Percentiles rank a stretch among this genome's conserved stretches.
phyloP scores from a whole-genome alignment of 345 rosid genomes.

The Acer campestre region DNA sequence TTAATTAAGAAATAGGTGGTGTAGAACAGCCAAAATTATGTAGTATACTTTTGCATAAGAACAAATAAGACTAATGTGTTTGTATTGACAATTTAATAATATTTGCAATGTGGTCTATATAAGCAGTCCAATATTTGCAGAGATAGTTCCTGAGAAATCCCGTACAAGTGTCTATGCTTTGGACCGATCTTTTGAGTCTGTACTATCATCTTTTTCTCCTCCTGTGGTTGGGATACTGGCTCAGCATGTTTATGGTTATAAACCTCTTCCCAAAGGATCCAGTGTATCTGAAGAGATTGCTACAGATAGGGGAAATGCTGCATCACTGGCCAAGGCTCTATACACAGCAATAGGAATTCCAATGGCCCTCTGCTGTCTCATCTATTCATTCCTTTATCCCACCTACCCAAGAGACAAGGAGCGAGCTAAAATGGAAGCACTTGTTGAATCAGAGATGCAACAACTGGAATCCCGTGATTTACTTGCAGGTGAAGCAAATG shows the following conservation, averaged over 20 bases:
- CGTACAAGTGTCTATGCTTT: conserved; percentile 81
- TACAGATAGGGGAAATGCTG: conserved; percentile 74
- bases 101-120: conserved; percentile 12
- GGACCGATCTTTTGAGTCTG: conserved; percentile 78
- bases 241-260: conserved; percentile 79
- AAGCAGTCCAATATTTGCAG: conserved; percentile 88
- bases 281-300: conserved; percentile 44
- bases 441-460: conserved; percentile 77
- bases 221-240: conserved; percentile 83
- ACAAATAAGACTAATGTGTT: not conserved
- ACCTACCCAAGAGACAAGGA: conserved; percentile 83
- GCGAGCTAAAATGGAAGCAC: conserved; percentile 73
- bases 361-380: conserved; percentile 70
- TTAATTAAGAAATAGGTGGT: not conserved
- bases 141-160: conserved; percentile 82
- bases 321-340: conserved; percentile 76
- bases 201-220: conserved; percentile 85
- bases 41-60: not conserved
- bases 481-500: conserved; percentile 28
- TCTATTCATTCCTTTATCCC: conserved; percentile 74
- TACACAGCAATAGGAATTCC: conserved; percentile 79
- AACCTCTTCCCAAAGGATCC: conserved; percentile 59
- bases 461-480: conserved; percentile 27
- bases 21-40: not conserved
- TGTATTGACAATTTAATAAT: not conserved